Conservation (phyloP, 2,329 filamentous ascomycete species). For the Hymenoscyphus fraxineus region DNA sequence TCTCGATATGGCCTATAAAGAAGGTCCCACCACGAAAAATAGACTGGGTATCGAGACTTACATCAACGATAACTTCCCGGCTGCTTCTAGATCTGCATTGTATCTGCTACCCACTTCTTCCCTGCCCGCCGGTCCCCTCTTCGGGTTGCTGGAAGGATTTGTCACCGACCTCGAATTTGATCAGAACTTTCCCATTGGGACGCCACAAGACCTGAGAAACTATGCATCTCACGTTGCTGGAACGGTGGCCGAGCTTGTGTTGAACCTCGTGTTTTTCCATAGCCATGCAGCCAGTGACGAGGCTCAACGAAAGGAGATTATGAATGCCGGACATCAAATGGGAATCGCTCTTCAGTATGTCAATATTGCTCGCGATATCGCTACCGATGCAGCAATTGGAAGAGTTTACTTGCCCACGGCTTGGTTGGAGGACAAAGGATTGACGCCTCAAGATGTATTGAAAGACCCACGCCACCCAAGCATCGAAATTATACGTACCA, state of each 20-base stretch:
- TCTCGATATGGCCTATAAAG: slow-evolving; percentile 50
- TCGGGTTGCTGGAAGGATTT: slow-evolving; percentile 64
- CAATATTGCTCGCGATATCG: slow-evolving; percentile 73
- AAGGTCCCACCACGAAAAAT: slow-evolving; percentile 27
- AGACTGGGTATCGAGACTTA: slow-evolving; percentile 19
- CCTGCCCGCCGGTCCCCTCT: slow-evolving; percentile 56
- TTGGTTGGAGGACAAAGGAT: slow-evolving; percentile 58
- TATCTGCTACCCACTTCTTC: slow-evolving; percentile 54
- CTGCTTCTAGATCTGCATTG: slow-evolving; percentile 43
- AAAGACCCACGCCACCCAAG: slow-evolving; percentile 44
- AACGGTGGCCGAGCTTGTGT: slow-evolving; percentile 65
- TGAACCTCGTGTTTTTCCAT: slow-evolving; percentile 63
- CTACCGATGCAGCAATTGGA: slow-evolving; percentile 59
- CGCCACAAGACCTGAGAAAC: slow-evolving; percentile 54
- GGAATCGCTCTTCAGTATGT: slow-evolving; percentile 73
- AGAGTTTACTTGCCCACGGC: slow-evolving; percentile 65
- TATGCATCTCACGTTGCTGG: slow-evolving; percentile 69
- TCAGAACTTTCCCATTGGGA: slow-evolving; percentile 48
- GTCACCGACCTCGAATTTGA: slow-evolving; percentile 61
- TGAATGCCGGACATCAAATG: slow-evolving; percentile 60
- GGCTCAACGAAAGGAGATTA: slow-evolving; percentile 41
- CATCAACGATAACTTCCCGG: slow-evolving; percentile 30
- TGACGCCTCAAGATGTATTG: slow-evolving; percentile 53
- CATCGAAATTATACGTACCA: slow-evolving; percentile 48
- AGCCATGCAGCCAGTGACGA: slow-evolving; percentile 20